Base-by-base conservation (phyloP, 768 basidiomycete species). In the Hypsizygus marmoreus region DNA sequence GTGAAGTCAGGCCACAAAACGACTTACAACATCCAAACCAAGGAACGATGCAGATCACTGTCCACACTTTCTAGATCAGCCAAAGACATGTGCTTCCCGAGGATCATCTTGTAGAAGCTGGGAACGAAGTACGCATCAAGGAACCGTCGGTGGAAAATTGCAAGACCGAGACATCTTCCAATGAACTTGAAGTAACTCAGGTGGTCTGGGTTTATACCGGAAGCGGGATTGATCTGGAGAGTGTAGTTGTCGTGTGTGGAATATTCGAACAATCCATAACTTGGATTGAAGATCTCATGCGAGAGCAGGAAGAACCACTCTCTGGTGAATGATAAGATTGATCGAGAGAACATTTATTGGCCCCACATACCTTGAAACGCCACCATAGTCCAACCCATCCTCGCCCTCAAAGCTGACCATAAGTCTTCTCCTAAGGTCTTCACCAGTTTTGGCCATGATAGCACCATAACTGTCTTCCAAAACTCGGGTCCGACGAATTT, bases 261-360 rank as follows among this genome's bases (percentile, higher is more conserved):
- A 56, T 90, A 91, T 61, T 89, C 84, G 57, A 89, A 89, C 26
- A 89, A 65, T n/a, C 88, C 87, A 47, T 89, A 89, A 41, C 81
- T 84, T 16, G 88, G 87, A 58, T 89, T 82, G 69, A 91, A 90
- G 54, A 91, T 84, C 56, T 89, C 85, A 47, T 88, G 88, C 1
- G 87, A 90, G 36, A 91, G 71, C 3, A 90, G 69, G 79, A 91
- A 89, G 71, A 91, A 89, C 86, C 88, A 91, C 67, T 90, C 88
- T 64, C 88, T 89, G 49, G 29, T 13, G n/a, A 22, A 9, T 28
- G 32, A 48, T 38, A 45, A 23, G 49, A 26, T 54, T 40, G 33
- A 45, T 50, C 33, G 48, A 20, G 24, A 31, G 26, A 22, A 6
- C 17, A 23, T n/a, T n/a, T n/a, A n/a, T n/a, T n/a, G n/a, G n/a